A percentile compares a stretch with the other conserved stretches of the same genome.
These are phyloP conservation scores for Quercus tomentella DNA, from an alignment of 331 rosid species.

Conservation along the genomic window DNA sequence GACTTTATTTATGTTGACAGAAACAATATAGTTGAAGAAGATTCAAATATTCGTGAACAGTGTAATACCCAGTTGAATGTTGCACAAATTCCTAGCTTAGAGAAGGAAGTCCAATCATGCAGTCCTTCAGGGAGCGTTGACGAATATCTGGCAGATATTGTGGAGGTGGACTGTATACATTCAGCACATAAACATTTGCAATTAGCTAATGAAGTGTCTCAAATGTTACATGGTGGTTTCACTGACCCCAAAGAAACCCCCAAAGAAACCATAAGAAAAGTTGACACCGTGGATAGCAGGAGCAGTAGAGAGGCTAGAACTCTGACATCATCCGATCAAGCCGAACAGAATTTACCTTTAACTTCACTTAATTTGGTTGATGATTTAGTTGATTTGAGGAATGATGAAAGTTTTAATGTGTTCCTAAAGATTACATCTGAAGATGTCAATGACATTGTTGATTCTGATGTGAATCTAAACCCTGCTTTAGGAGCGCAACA, in stretches of 20 bases:
- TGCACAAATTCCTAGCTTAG: not conserved
- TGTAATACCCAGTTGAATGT: not conserved
- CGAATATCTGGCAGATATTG: slow-evolving; percentile 2
- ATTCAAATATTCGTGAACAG: slow-evolving; percentile 3
- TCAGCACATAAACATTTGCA: not conserved
- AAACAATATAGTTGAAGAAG: slow-evolving; percentile 1
- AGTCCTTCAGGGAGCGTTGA: not conserved
- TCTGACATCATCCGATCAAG: not conserved
- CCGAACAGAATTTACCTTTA: not conserved
- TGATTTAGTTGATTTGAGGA: not conserved
- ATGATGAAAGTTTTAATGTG: not conserved
- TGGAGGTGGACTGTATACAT: not conserved
- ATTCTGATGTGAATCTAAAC: not conserved
- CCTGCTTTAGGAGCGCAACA: slow-evolving; percentile 8
- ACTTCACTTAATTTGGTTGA: not conserved
- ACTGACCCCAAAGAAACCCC: not conserved
- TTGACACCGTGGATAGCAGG: not conserved
- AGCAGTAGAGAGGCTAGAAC: not conserved
- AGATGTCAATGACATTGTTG: not conserved
- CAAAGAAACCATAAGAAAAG: not conserved
- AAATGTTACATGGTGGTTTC: not conserved
- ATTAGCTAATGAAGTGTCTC: not conserved
- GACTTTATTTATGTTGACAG: not conserved
- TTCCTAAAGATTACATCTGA: not conserved
- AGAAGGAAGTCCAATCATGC: slow-evolving; percentile 15